phyloP scores from a whole-genome alignment of 148 eudicot genomes.

The Chenopodium quinoa region DNA sequence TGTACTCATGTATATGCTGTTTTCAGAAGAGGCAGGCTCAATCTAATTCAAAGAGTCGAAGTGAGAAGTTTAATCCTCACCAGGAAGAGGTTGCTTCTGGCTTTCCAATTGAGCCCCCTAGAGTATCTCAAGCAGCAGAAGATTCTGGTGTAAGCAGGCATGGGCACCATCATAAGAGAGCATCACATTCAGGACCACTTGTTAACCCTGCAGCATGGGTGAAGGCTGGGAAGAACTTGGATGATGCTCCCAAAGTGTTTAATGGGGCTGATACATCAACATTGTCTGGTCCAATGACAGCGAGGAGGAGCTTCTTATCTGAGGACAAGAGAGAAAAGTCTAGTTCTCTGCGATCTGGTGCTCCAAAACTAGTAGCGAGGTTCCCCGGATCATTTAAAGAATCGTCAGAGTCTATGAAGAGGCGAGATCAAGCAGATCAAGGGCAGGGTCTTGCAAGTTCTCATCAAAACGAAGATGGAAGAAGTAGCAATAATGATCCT shows the following conservation, averaged over 20 bases:
- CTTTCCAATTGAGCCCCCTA: conserved; percentile 85
- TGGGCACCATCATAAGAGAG: conserved; percentile 52
- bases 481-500: conserved; percentile 58
- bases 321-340: conserved; percentile 58
- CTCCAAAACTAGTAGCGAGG: conserved; percentile 51
- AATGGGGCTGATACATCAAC: conserved; percentile 52
- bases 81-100: conserved; percentile 94
- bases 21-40: conserved; percentile 71
- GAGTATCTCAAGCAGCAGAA: conserved; percentile 63
- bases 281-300: conserved; percentile 45
- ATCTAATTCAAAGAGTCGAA: conserved; percentile 70
- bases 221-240: conserved; percentile 61
- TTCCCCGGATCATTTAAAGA: conserved; percentile 90
- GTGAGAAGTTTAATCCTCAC: conserved; percentile 85
- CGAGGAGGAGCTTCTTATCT: conserved; percentile 57
- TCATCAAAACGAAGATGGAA: conserved; percentile 55
- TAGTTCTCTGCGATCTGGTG: conserved; percentile 46
- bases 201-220: conserved; percentile 69
- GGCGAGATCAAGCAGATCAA: conserved; percentile 47
- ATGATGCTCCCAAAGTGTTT: conserved; percentile 63
- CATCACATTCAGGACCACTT: conserved; percentile 93
- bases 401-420: conserved; percentile 42
- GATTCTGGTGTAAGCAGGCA: conserved; percentile 40
- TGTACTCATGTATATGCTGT: conserved; percentile 5
- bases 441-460: conserved; percentile 32